Evolutionary conservation across 495 filamentous ascomycete genomes (phyloP).

Genomic region (Lasiosphaeria ovina): DNA sequence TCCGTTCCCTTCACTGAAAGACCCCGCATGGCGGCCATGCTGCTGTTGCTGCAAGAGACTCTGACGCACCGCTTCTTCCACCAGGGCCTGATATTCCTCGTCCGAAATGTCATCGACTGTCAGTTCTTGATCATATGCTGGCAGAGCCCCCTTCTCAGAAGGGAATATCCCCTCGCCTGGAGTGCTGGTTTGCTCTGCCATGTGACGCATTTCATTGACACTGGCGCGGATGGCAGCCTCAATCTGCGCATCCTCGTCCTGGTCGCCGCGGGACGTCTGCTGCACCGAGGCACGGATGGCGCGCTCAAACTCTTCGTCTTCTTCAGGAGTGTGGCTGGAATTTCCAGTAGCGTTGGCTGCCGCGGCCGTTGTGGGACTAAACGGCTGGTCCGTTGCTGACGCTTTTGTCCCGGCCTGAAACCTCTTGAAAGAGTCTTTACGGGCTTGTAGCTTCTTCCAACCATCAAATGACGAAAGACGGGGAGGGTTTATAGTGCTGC

Average conservation of each 20-base stretch:
- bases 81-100: conserved; percentile 52
- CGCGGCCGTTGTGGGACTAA: neutral
- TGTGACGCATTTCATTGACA: conserved; percentile 55
- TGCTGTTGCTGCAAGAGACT: conserved; percentile 47
- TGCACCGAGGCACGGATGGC: conserved; percentile 67
- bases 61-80: conserved; percentile 58
- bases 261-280: conserved; percentile 65
- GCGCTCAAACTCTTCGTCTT: conserved; percentile 58
- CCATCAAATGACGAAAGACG: conserved; percentile 41
- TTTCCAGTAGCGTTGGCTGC: conserved; percentile 2
- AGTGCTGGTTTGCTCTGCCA: conserved; percentile 28
- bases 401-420: conserved; percentile 10
- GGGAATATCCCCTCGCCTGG: neutral
- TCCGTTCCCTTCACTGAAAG: neutral
- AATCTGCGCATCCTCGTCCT: conserved; percentile 63
- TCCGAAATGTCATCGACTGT: conserved; percentile 37
- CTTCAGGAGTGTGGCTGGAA: conserved; percentile 6
- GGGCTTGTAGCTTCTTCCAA: conserved; percentile 49
- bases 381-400: neutral
- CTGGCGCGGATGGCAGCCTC: conserved; percentile 69
- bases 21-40: neutral
- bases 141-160: neutral
- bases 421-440: conserved; percentile 39
- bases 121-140: conserved; percentile 27
- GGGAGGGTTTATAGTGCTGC: conserved; percentile 27